These are phyloP conservation scores for Debaryomyces castellii DNA, from an alignment of 805 yeast genomes.

Conservation along the genomic window DNA sequence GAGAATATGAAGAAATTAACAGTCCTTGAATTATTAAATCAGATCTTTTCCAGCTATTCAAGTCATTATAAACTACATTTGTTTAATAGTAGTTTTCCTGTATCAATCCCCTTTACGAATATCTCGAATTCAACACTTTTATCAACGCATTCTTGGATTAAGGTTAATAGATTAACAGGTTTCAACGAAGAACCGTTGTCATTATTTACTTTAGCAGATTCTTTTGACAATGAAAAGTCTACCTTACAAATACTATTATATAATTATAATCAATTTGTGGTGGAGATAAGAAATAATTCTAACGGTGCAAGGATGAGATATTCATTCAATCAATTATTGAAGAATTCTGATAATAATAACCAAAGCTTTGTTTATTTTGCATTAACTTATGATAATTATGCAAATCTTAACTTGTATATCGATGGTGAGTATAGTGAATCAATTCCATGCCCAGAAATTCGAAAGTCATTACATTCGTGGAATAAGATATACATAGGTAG, in stretches of 20 bases:
- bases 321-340: constrained; percentile 31
- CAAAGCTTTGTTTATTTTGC: constrained; percentile 32
- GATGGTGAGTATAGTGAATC: constrained; percentile 51
- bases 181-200: constrained; percentile 13
- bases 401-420: constrained; percentile 44
- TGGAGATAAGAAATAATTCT: constrained; percentile 24
- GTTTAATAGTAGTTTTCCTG: constrained; percentile 18
- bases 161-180: constrained; percentile 17
- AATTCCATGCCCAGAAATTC: constrained; percentile 36
- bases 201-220: constrained; percentile 27
- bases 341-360: constrained; percentile 4
- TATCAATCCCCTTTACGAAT: constrained; percentile 22
- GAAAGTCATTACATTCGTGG: constrained; percentile 29
- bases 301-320: constrained; percentile 27
- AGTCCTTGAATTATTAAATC: constrained; percentile 22
- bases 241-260: constrained; percentile 27
- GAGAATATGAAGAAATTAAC: constrained; percentile 10
- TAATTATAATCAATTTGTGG: constrained; percentile 27
- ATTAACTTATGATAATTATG: constrained; percentile 35
- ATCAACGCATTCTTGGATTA: constrained; percentile 43
- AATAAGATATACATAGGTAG: constrained; percentile 37
- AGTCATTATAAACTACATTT: constrained; percentile 28
- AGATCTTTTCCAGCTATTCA: constrained; percentile 19
- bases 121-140: constrained; percentile 21
- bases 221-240: constrained; percentile 20